A percentile compares a stretch with the other conserved stretches of the same genome.
phyloP scores from a whole-genome alignment of 345 rosid species.

The Aegle marmelos region DNA sequence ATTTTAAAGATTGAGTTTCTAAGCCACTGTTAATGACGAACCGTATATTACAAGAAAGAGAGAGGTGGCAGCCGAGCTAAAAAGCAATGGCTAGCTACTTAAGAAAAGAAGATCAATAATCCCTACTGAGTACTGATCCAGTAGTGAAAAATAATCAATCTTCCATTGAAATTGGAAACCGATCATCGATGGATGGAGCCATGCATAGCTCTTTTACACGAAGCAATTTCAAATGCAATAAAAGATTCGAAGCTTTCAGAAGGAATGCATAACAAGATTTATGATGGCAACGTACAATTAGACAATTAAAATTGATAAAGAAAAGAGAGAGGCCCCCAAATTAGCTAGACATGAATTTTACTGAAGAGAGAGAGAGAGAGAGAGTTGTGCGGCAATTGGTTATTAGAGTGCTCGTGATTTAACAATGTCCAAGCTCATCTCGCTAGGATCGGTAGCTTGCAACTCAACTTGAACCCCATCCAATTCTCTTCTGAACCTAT shows the following conservation, averaged over 20 bases:
- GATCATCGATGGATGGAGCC: not conserved
- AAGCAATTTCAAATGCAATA: not conserved
- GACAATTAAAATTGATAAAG: not conserved
- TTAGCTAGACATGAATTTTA: not conserved
- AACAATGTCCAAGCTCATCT: conserved; percentile 72
- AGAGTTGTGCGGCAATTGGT: too few relatives aligned
- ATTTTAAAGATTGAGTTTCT: too few relatives aligned
- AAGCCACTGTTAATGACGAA: not conserved
- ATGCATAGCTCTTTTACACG: not conserved
- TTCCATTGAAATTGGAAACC: not conserved
- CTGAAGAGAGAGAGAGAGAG: not conserved
- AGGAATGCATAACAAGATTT: not conserved
- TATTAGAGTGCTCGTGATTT: conserved; percentile 44
- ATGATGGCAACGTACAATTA: not conserved
- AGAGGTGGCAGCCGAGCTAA: not conserved
- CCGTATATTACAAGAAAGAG: not conserved
- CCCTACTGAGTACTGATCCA: not conserved
- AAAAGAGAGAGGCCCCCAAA: not conserved
- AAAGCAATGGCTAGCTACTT: conserved; percentile 4
- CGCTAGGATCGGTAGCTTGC: conserved; percentile 77
- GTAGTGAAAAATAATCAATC: too few relatives aligned
- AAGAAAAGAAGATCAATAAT: not conserved
- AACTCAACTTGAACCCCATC: conserved; percentile 71
- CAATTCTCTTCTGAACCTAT: conserved; percentile 69
- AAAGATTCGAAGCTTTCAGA: not conserved